Conservation (phyloP, 2,329 filamentous ascomycete species). For the Gnomoniopsis sp. region DNA sequence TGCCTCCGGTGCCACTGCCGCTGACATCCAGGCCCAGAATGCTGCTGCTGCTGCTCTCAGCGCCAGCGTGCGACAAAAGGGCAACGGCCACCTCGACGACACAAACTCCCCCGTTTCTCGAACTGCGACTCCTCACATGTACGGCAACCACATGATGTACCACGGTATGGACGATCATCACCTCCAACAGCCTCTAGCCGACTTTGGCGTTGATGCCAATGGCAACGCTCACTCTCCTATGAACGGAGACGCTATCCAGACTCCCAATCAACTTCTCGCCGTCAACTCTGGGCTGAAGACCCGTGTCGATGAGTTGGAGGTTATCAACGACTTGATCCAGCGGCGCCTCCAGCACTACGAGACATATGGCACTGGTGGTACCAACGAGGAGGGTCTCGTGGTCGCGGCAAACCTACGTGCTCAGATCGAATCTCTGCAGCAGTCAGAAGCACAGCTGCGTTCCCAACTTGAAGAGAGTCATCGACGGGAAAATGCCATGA, state of each 20-base stretch:
- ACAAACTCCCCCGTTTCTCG: slow-evolving; percentile 77
- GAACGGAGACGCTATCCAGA: slow-evolving; percentile 65
- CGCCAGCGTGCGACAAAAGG: slow-evolving; percentile 58
- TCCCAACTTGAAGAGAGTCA: slow-evolving; percentile 73
- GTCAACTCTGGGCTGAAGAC: slow-evolving; percentile 89
- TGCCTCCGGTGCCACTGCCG: slow-evolving; percentile 52
- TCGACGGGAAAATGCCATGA: slow-evolving; percentile 75
- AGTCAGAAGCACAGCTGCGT: slow-evolving; percentile 45
- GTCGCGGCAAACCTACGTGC: slow-evolving; percentile 55
- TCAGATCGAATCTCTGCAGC: slow-evolving; percentile 47
- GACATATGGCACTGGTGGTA: slow-evolving; percentile 56
- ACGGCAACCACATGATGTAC: slow-evolving; percentile 74
- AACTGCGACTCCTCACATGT: slow-evolving; percentile 73
- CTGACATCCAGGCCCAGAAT: slow-evolving; percentile 49
- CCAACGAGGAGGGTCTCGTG: slow-evolving; percentile 48
- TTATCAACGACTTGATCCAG: slow-evolving; percentile 84
- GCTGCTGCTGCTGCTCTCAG: slow-evolving; percentile 50
- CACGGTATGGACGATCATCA: slow-evolving; percentile 71
- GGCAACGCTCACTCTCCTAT: slow-evolving; percentile 48
- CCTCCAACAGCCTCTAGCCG: slow-evolving; percentile 55
- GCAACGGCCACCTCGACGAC: slow-evolving; percentile 70
- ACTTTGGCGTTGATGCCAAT: slow-evolving; percentile 51
- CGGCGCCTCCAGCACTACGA: slow-evolving; percentile 71
- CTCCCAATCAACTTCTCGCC: slow-evolving; percentile 75
- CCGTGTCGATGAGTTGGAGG: slow-evolving; percentile 87